Evolutionary conservation across 139 green algal genomes (phyloP).

Genomic region (Picochlorum costavermella): DNA sequence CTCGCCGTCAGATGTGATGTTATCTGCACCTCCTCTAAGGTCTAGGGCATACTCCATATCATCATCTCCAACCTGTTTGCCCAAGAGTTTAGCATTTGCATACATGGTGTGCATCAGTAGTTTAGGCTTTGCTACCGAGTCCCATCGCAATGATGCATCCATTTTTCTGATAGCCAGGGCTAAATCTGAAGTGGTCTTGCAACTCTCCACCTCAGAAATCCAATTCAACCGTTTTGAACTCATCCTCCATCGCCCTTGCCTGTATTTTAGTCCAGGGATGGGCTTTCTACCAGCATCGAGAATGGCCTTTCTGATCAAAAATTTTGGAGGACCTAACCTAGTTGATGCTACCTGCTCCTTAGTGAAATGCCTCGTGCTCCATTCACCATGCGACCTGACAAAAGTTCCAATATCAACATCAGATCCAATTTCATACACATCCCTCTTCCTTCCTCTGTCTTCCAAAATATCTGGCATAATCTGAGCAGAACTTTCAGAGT

Average conservation of each 20-base stretch:
- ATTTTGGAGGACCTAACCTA: slow-evolving; percentile 13
- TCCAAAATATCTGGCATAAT: not conserved
- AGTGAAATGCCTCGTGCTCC: slow-evolving; percentile 5
- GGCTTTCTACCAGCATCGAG: slow-evolving; percentile 19
- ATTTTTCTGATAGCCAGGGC: slow-evolving; percentile 36
- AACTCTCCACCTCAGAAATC: slow-evolving; percentile 22
- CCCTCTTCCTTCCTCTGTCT: slow-evolving; percentile 1
- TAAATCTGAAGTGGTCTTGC: slow-evolving; percentile 22
- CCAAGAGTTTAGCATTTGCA: not conserved
- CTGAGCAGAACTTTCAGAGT: not conserved
- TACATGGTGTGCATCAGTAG: not conserved
- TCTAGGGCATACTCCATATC: not conserved
- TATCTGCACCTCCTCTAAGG: not conserved
- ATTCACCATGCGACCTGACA: slow-evolving; percentile 20
- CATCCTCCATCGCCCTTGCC: slow-evolving; percentile 12
- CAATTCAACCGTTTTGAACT: slow-evolving; percentile 19
- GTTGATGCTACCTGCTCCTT: not conserved
- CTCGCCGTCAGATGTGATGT: too few relatives aligned
- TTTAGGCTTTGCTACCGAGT: slow-evolving; percentile 7
- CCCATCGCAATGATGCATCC: slow-evolving; percentile 23
- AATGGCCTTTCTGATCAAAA: slow-evolving; percentile 19
- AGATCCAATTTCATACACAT: slow-evolving; percentile 20
- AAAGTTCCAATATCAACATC: slow-evolving; percentile 9
- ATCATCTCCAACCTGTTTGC: not conserved
- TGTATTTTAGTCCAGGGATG: slow-evolving; percentile 31